These are phyloP conservation scores for Penicillium malachiteum DNA, from an alignment of 495 filamentous ascomycete genomes.

Conservation along the genomic window DNA sequence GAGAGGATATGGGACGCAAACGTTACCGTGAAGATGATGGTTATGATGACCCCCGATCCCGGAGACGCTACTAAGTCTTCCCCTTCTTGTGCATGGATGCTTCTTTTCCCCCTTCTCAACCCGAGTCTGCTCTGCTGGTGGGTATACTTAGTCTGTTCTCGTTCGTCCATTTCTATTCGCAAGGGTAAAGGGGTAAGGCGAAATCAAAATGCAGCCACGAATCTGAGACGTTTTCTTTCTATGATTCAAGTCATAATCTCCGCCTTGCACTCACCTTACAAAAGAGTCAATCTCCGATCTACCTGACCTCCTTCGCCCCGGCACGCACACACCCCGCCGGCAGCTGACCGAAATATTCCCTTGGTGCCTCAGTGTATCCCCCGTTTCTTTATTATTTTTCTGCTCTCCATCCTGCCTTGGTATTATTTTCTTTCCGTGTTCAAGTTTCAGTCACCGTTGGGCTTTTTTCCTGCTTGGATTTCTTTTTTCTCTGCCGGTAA, in stretches of 20 bases:
- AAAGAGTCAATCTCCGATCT: neutral
- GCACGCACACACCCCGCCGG: constrained; percentile 9
- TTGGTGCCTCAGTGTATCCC: constrained; percentile 20
- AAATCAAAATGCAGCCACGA: neutral
- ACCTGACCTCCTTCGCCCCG: constrained; percentile 2
- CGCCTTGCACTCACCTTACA: neutral
- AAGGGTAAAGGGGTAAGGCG: constrained; percentile 59
- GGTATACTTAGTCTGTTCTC: constrained; percentile 46
- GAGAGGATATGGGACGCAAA: constrained; percentile 60
- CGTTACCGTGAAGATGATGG: constrained; percentile 56
- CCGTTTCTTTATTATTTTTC: constrained; percentile 24
- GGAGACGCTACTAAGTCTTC: constrained; percentile 67
- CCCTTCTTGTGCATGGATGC: constrained; percentile 5
- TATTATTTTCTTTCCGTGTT: constrained; percentile 22
- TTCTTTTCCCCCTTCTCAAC: constrained; percentile 21
- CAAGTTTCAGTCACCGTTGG: constrained; percentile 11
- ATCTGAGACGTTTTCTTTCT: neutral
- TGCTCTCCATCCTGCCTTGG: constrained; percentile 3
- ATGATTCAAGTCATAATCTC: constrained; percentile 1
- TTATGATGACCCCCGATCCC: constrained; percentile 76
- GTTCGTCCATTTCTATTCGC: constrained; percentile 52
- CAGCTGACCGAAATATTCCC: constrained; percentile 1
- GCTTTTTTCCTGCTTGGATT: constrained; percentile 18
- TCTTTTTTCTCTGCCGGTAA: constrained; percentile 34
- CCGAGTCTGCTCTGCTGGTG: constrained; percentile 45